Percentiles rank a stretch among this genome's conserved stretches.
Evolutionary conservation across 345 rosid genomes (phyloP).

Genomic region (Citrus mangshanensis): DNA sequence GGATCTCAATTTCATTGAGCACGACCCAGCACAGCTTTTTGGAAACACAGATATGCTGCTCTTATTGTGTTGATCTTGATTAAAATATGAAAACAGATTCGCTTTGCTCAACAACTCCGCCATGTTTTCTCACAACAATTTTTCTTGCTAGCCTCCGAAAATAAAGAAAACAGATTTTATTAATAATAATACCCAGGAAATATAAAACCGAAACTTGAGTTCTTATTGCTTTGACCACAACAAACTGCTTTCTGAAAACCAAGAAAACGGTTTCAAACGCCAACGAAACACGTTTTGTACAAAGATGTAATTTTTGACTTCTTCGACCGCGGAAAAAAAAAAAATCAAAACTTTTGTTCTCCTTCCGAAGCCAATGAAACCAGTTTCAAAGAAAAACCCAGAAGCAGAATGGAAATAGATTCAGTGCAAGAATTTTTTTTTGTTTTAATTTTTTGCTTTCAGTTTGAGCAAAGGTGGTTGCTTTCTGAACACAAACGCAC

Average conservation of each 20-base stretch:
- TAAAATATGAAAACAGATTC: constrained; percentile 31
- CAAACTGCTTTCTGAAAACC: background rate
- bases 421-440: background rate
- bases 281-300: background rate
- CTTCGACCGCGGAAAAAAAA: background rate
- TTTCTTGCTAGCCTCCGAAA: background rate
- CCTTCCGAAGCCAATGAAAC: background rate
- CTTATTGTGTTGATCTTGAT: constrained; percentile 22
- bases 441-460: background rate
- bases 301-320: background rate
- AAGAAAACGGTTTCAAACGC: background rate
- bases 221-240: background rate
- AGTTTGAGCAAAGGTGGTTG: background rate
- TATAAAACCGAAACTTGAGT: background rate
- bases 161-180: background rate
- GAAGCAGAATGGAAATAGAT: background rate
- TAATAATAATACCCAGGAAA: background rate
- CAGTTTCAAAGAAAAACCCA: background rate
- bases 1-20: constrained; percentile 26
- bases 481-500: background rate
- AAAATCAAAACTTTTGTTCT: too few species aligned
- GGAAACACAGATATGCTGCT: constrained; percentile 18
- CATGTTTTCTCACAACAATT: constrained; percentile 29
- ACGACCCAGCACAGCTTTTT: constrained; percentile 27
- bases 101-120: constrained; percentile 49